Evolutionary conservation across 176 grass and related monocot genomes (phyloP).

Genomic region (Oryza brachyantha): DNA sequence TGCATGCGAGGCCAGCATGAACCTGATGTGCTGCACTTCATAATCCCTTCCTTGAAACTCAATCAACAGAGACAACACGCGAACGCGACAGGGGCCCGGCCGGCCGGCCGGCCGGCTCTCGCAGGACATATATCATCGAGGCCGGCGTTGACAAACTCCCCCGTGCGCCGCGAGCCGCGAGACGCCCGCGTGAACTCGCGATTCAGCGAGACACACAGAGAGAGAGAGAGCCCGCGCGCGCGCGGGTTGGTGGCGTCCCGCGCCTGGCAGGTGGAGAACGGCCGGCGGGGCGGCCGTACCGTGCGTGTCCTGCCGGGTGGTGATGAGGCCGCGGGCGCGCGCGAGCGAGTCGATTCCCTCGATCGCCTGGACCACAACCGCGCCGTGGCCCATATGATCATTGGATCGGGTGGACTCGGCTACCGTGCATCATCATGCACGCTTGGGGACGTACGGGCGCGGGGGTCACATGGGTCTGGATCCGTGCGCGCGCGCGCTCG

Average conservation of each 20-base stretch:
- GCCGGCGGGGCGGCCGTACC: too few species aligned
- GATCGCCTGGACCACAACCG: background rate
- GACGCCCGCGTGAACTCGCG: background rate
- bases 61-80: slow-evolving; percentile 29
- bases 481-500: background rate
- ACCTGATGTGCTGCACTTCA: background rate
- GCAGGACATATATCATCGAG: background rate
- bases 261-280: too few species aligned
- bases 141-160: slow-evolving; percentile 21
- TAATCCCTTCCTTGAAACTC: slow-evolving; percentile 23
- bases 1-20: slow-evolving; percentile 4
- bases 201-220: too few species aligned
- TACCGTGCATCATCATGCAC: too few species aligned
- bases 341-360: too few species aligned
- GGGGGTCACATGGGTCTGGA: background rate
- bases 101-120: background rate
- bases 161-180: background rate
- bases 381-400: background rate
- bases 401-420: background rate
- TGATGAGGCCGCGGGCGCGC: background rate
- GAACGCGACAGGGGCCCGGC: slow-evolving; percentile 15
- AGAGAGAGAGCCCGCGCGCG: too few species aligned
- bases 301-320: background rate
- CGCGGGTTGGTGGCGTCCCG: too few species aligned
- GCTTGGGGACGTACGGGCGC: background rate